Evolutionary conservation across 345 rosid genomes (phyloP).

Genomic region (Moricandia arvensis): DNA sequence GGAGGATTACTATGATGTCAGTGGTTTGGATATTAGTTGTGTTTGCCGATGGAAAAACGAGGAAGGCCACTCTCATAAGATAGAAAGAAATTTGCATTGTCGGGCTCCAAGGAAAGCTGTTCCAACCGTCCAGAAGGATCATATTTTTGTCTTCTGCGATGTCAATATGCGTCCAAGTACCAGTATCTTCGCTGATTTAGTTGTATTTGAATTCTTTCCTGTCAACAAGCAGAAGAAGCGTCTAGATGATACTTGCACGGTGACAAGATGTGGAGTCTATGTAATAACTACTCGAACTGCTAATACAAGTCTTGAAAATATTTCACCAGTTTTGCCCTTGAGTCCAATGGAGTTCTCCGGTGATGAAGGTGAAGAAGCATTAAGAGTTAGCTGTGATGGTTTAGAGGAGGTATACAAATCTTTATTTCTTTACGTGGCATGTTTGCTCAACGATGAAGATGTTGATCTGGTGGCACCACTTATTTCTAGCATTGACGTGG

Average conservation of each 20-base stretch:
- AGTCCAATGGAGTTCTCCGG: neutral
- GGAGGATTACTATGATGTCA: neutral
- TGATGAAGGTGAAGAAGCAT: neutral
- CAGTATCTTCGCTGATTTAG: neutral
- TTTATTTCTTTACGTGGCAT: neutral
- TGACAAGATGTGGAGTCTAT: neutral
- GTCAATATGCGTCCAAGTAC: neutral
- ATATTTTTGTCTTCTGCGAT: slow-evolving; percentile 17
- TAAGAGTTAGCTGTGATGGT: neutral
- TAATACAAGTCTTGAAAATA: neutral
- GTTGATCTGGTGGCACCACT: slow-evolving; percentile 1
- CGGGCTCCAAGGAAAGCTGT: neutral
- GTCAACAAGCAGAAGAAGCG: neutral
- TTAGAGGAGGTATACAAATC: neutral
- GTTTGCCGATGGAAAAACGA: neutral
- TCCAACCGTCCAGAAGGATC: neutral
- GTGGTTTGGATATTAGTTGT: neutral
- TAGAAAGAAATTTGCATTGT: neutral
- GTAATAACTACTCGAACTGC: neutral
- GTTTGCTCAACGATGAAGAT: neutral
- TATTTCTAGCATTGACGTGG: neutral
- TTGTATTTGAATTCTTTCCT: neutral
- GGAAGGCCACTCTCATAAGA: neutral
- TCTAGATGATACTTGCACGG: neutral
- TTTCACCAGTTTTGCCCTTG: neutral